Percentiles rank a stretch among this genome's conserved stretches.
Conservation (phyloP, 2,329 filamentous ascomycete species). For the Aspergillus glaucus region DNA sequence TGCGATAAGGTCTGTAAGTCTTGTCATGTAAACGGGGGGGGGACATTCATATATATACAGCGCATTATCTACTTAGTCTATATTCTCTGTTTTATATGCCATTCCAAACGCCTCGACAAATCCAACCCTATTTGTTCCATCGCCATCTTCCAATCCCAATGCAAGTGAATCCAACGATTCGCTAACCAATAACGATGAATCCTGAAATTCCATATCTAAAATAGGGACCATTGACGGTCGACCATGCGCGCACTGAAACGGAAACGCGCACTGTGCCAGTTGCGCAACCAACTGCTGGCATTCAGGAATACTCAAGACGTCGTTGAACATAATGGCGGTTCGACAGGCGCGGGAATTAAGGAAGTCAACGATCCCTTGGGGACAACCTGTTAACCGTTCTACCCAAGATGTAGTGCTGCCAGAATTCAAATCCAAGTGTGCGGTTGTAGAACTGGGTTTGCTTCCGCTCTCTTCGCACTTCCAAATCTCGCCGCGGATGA, state of each 20-base stretch:
- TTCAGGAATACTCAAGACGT: constrained; percentile 32
- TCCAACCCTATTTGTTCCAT: background rate
- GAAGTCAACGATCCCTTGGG: constrained; percentile 64
- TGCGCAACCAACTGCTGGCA: constrained; percentile 32
- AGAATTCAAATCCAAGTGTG: background rate
- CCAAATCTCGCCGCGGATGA: constrained; percentile 73
- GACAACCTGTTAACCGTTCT: constrained; percentile 60
- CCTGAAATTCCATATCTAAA: constrained; percentile 23
- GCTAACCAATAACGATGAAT: background rate
- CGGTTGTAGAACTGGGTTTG: background rate
- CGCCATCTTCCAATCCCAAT: background rate
- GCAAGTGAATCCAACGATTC: background rate
- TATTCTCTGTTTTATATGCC: background rate
- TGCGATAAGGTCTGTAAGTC: too few species aligned
- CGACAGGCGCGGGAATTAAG: constrained; percentile 46
- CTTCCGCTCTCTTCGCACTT: constrained; percentile 47
- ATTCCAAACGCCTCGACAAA: background rate
- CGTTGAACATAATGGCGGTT: constrained; percentile 48
- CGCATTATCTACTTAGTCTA: background rate
- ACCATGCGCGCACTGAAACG: constrained; percentile 48
- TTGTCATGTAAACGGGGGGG: too few species aligned
- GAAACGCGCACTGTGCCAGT: constrained; percentile 39
- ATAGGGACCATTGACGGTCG: constrained; percentile 44
- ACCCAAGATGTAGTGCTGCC: constrained; percentile 46
- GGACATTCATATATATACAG: too few species aligned